phyloP scores from a whole-genome alignment of 192 early-diverging fungal genomes.

The Geranomyces michiganensis region DNA sequence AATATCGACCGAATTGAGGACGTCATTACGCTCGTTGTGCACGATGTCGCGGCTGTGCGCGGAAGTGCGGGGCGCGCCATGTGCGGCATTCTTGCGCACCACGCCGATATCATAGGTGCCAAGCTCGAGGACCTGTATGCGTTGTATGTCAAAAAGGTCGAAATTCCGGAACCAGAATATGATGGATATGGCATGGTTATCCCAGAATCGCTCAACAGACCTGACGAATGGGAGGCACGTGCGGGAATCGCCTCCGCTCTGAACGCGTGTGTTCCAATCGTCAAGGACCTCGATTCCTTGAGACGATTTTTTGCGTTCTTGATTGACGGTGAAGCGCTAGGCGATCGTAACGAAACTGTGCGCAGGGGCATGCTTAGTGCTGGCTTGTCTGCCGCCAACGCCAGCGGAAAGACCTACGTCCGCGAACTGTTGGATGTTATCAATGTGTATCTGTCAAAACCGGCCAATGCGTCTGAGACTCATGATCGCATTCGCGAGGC shows the following conservation, averaged over 20 bases:
- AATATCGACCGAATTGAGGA: conserved; percentile 9
- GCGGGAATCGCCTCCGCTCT: conserved; percentile 81
- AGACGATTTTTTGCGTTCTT: conserved; percentile 73
- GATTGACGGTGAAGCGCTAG: conserved; percentile 80
- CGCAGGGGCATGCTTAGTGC: conserved; percentile 84
- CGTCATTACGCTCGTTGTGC: conserved; percentile 43
- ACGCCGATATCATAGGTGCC: conserved; percentile 53
- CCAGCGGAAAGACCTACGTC: conserved; percentile 69
- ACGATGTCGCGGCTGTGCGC: conserved; percentile 60
- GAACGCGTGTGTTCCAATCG: conserved; percentile 63
- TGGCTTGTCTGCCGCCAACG: conserved; percentile 74
- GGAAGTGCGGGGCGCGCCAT: conserved; percentile 66
- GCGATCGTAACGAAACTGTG: conserved; percentile 79
- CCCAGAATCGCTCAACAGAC: conserved; percentile 77
- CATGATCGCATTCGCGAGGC: conserved; percentile 90
- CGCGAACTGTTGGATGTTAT: conserved; percentile 74
- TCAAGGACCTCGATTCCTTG: conserved; percentile 55
- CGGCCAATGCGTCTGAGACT: conserved; percentile 69
- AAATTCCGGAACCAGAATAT: conserved; percentile 80
- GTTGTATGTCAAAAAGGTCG: conserved; percentile 58
- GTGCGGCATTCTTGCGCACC: conserved; percentile 60
- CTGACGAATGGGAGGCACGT: conserved; percentile 81
- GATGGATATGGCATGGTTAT: conserved; percentile 91
- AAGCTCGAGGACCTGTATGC: conserved; percentile 64
- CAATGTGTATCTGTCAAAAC: conserved; percentile 73